Evolutionary conservation across 1,284 basidiomycete genomes (phyloP).

Genomic region (Tilletia walkeri): DNA sequence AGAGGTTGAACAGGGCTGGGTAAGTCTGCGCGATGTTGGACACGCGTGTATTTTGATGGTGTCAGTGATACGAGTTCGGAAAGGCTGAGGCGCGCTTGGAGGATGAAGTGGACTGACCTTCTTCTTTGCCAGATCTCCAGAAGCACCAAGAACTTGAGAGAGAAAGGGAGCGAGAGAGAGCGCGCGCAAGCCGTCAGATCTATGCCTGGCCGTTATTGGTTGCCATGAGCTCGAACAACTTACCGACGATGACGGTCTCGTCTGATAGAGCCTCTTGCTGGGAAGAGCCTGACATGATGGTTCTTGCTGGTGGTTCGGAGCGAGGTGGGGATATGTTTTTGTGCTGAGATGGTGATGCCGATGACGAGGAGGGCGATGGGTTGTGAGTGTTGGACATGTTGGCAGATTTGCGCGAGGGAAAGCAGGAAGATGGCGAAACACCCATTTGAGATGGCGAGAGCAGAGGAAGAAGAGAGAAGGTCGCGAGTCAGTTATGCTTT

Average conservation of each 20-base stretch:
- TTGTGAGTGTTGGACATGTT: too few relatives aligned
- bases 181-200: neutral
- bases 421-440: too few relatives aligned
- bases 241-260: slow-evolving; percentile 51
- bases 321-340: neutral
- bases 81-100: neutral
- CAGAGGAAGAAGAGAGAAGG: too few relatives aligned
- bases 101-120: slow-evolving; percentile 65
- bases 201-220: too few relatives aligned
- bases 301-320: neutral
- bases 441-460: too few relatives aligned
- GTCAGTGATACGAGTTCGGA: neutral
- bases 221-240: slow-evolving; percentile 21
- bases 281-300: slow-evolving; percentile 7
- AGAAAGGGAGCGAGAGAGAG: neutral
- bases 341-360: too few relatives aligned
- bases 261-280: slow-evolving; percentile 30
- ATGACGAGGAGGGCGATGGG: too few relatives aligned
- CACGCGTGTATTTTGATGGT: neutral
- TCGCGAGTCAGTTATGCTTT: too few relatives aligned
- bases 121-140: slow-evolving; percentile 98
- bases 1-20: slow-evolving; percentile 52
- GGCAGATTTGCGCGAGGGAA: too few relatives aligned
- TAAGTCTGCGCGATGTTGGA: slow-evolving; percentile 38
- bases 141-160: slow-evolving; percentile 81